phyloP scores from a whole-genome alignment of 2,329 filamentous ascomycete species.

The Penicillium verrucosum region DNA sequence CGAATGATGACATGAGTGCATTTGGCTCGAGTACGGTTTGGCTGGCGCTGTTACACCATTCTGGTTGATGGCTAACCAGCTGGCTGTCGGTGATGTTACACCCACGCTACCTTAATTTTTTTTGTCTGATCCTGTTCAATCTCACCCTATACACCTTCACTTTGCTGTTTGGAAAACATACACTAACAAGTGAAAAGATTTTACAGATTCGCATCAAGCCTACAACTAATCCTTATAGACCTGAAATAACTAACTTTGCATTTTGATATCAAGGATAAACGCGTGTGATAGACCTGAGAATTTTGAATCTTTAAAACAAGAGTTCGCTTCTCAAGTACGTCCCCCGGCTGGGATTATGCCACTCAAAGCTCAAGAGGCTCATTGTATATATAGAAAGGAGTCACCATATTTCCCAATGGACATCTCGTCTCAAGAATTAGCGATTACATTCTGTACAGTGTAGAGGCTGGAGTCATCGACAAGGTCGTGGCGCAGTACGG shows the following conservation, averaged over 20 bases:
- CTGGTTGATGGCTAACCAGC: constrained; percentile 61
- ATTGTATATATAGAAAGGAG: constrained; percentile 65
- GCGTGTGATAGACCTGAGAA: constrained; percentile 92
- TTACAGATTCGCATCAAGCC: constrained; percentile 9
- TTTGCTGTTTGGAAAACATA: constrained; percentile 11
- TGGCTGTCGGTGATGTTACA: constrained; percentile 94
- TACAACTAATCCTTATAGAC: background rate
- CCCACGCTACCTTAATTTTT: constrained; percentile 95
- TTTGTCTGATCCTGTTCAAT: constrained; percentile 66
- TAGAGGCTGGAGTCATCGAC: constrained; percentile 89
- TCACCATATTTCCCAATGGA: constrained; percentile 90
- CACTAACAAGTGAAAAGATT: constrained; percentile 26
- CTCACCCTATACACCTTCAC: constrained; percentile 11
- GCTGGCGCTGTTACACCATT: constrained; percentile 65
- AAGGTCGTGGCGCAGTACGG: constrained; percentile 83
- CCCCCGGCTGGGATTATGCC: constrained; percentile 38
- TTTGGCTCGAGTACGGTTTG: constrained; percentile 98
- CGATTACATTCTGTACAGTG: constrained; percentile 98
- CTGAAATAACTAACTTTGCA: constrained; percentile 27
- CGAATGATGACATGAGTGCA: constrained; percentile 99
- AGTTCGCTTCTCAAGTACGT: constrained; percentile 85
- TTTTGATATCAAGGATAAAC: constrained; percentile 66
- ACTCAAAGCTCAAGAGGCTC: constrained; percentile 30
- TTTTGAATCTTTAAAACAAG: constrained; percentile 72
- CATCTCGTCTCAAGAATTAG: constrained; percentile 92